phyloP scores from a whole-genome alignment of 1,284 basidiomycete species.

The Megacollybia platyphylla region DNA sequence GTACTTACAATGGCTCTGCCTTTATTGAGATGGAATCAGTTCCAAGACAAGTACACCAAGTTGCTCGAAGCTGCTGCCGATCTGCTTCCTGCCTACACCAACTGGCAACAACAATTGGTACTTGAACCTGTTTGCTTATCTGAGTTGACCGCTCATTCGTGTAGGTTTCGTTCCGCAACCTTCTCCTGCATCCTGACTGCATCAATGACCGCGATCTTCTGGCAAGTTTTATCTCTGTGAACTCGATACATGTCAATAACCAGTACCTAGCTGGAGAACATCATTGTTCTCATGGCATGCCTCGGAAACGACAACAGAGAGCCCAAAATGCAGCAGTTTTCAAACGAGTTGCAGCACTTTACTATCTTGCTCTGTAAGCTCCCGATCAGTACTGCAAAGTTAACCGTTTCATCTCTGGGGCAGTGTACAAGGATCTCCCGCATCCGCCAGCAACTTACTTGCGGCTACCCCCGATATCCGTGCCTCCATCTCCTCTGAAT shows the following conservation, averaged over 20 bases:
- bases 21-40: too few species aligned
- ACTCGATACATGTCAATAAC: not conserved
- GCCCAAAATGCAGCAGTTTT: conserved; percentile 16
- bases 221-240: conserved; percentile 17
- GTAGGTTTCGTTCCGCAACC: conserved; percentile 33
- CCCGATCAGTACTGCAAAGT: conserved; percentile 4
- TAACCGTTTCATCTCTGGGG: conserved; percentile 6
- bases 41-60: too few species aligned
- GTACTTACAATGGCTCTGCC: too few species aligned
- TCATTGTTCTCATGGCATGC: conserved; percentile 41
- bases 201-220: conserved; percentile 47
- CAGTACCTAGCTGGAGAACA: conserved; percentile 36
- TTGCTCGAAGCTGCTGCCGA: too few species aligned
- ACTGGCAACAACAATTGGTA: too few species aligned
- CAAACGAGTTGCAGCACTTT: conserved; percentile 26
- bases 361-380: conserved; percentile 37
- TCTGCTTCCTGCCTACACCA: too few species aligned
- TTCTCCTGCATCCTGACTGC: conserved; percentile 26
- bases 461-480: conserved; percentile 9
- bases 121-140: too few species aligned
- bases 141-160: not conserved
- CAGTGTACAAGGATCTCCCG: conserved; percentile 57
- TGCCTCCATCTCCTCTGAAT: conserved; percentile 4
- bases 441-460: conserved; percentile 51
- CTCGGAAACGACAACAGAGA: conserved; percentile 19